Conservation (phyloP, 108 stramenopile species). For the Bacterosira constricta region DNA sequence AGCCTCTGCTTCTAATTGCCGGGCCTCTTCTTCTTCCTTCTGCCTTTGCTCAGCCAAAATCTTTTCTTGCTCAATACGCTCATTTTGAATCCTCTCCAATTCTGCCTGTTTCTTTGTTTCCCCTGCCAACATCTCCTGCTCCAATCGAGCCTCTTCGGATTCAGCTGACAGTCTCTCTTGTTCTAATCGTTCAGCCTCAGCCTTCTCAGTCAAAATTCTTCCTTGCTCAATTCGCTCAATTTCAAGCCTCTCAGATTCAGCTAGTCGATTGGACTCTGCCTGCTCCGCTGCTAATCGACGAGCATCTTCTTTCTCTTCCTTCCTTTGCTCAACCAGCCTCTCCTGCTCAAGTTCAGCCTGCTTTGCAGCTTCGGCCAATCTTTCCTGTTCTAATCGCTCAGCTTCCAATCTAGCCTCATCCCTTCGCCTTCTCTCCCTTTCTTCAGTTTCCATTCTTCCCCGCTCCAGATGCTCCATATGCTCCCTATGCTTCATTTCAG, state of each 20-base stretch:
- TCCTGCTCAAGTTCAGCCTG: neutral
- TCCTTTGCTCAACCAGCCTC: neutral
- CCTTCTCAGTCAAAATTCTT: too few relatives aligned
- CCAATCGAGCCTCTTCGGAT: neutral
- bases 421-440: neutral
- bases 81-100: neutral
- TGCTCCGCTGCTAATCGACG: neutral
- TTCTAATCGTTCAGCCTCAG: neutral
- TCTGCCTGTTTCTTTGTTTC: neutral
- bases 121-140: neutral
- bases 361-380: slow-evolving; percentile 1
- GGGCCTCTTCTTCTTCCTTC: slow-evolving; percentile 1
- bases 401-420: neutral
- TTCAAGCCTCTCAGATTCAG: neutral
- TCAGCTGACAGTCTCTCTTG: neutral
- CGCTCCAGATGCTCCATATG: neutral
- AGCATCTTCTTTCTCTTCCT: neutral
- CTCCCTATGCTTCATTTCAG: slow-evolving; percentile 1
- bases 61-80: neutral
- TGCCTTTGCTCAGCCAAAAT: neutral
- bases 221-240: neutral
- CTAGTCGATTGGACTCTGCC: neutral
- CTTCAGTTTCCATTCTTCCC: neutral
- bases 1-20: slow-evolving; percentile 23
- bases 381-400: neutral